Evolutionary conservation across 2,329 filamentous ascomycete species (phyloP), one percentile per base, ranked within the genome.

Genomic region (Neurospora sp.): DNA sequence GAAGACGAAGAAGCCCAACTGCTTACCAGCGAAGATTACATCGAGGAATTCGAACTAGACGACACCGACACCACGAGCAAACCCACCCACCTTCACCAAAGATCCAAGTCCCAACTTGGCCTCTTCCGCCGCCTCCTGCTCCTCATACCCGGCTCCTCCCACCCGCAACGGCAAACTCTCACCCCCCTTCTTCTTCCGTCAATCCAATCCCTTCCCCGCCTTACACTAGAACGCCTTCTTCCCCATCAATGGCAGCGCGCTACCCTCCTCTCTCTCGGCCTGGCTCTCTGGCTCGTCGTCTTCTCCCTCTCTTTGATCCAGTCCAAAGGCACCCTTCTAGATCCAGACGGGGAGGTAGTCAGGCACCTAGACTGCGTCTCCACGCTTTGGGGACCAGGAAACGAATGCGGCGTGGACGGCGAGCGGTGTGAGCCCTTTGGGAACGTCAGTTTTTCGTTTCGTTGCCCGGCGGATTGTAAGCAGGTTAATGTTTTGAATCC

Each of bases 401-500:
- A 88, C 74, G 80, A 80, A 43, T 90, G 88, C 75, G 87, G 87
- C 1, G 73, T 89, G 15, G 84, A 89, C 72, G 87, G 88, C 3
- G 82, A 86, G 70, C 78, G 82, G 28, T 90, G 88, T 75, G 82
- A 85, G 10, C 87, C 88, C 0, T 89, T 89, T 72, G 80, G 81
- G n/a, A 87, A 88, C 73, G 79, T 77, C 28, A 82, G 82, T 0
- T 81, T 88, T 72, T 79, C 86, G 1, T 89, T 90, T 73, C 81
- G 87, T 68, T 90, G 88, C 73, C 87, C 87, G 1, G 86, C 85
- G 8, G 84, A 85, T 71, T 89, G 88, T 75, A 82, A 82, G 67
- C 81, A 82, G 41, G 78, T 80, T 3, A 78, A 81, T 67, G 77
- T 87, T 0, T 77, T 86, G 15, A 85, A 87, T 72, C 84, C 85